Conservation (phyloP, 345 rosid genomes). For the Luvunga scandens region DNA sequence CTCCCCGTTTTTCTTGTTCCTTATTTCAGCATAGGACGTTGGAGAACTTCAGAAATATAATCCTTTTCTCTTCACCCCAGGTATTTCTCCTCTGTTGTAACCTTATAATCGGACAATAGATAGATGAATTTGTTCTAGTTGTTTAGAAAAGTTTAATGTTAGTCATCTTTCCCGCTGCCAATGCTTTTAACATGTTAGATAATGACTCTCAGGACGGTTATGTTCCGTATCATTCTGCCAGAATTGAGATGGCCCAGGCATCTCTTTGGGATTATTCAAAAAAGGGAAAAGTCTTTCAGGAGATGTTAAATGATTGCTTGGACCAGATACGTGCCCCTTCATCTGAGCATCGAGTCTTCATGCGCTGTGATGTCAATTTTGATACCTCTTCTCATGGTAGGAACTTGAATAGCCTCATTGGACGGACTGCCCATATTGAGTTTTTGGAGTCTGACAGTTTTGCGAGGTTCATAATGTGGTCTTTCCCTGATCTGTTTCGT, state of each 20-base stretch:
- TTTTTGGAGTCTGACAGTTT: slow-evolving; percentile 87
- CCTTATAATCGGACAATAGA: not conserved
- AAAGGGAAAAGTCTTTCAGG: slow-evolving; percentile 70
- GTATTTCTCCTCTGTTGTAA: slow-evolving; percentile 31
- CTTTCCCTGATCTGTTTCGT: slow-evolving; percentile 69
- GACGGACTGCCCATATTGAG: slow-evolving; percentile 95
- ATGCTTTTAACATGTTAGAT: not conserved
- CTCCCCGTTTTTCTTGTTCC: not conserved
- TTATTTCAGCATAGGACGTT: slow-evolving; percentile 76
- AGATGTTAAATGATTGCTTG: slow-evolving; percentile 90
- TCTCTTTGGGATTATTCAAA: slow-evolving; percentile 77
- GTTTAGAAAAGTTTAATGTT: not conserved
- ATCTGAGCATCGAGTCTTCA: slow-evolving; percentile 61
- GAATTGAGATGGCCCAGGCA: slow-evolving; percentile 80
- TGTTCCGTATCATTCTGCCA: slow-evolving; percentile 95
- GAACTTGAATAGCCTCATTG: slow-evolving; percentile 80
- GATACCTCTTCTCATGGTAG: slow-evolving; percentile 71
- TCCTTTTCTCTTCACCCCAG: slow-evolving; percentile 93
- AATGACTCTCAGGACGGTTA: slow-evolving; percentile 77
- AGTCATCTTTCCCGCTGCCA: not conserved
- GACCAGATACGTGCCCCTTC: slow-evolving; percentile 88
- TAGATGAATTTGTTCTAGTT: not conserved
- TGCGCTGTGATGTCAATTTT: slow-evolving; percentile 92
- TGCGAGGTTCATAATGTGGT: slow-evolving; percentile 94
- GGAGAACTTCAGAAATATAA: slow-evolving; percentile 66